Evolutionary conservation across 2,329 filamentous ascomycete genomes (phyloP), one percentile per base, ranked within the genome.

Genomic region (Graphilbum sp.): DNA sequence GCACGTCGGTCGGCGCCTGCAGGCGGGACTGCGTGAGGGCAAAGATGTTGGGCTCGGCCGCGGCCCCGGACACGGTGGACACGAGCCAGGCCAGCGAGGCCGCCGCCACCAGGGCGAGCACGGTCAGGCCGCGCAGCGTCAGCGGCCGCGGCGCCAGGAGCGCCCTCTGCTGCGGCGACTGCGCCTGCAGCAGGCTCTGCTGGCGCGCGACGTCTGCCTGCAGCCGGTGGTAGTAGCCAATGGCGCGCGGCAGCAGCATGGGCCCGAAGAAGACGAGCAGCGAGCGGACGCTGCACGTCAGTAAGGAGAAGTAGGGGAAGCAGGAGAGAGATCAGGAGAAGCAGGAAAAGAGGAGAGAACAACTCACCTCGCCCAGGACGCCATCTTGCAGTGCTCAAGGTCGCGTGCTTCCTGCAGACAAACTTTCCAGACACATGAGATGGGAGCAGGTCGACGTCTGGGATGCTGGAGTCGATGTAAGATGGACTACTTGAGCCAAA

Each of bases 41-140:
- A 65, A 96, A 94, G 55, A 96, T 63, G 59, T 95, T 95, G 53
- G 84, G 75, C 5, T 82, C 79, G 6, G 72, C 63, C 0, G 88
- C 41, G 47, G 72, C 30, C 12, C 13, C 17, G 13, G 37, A 40
- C 15, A 41, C 21, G 6, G 41, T 27, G 1, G 44, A 42, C 33
- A 40, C 17, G n/a, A 44, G 37, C 32, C 41, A 40, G 12, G 33
- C 29, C 11, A 40, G 4, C n/a, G 42, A 44, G 4, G 18, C 29
- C 34, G 20, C 25, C 45, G 47, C 61, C 50, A 33, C 5, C n/a
- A 65, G 49, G 48, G 66, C 38, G 53, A 90, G 62, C 49, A 82
- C 51, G 41, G 64, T 32, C 57, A 52, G 1, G 53, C 48, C 12
- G 8, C 41, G 42, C 16, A 17, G 33, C 23, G 32, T 11, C 31